Conservation (phyloP, 176 grass and related monocot genomes). For the Oryza nivara region DNA sequence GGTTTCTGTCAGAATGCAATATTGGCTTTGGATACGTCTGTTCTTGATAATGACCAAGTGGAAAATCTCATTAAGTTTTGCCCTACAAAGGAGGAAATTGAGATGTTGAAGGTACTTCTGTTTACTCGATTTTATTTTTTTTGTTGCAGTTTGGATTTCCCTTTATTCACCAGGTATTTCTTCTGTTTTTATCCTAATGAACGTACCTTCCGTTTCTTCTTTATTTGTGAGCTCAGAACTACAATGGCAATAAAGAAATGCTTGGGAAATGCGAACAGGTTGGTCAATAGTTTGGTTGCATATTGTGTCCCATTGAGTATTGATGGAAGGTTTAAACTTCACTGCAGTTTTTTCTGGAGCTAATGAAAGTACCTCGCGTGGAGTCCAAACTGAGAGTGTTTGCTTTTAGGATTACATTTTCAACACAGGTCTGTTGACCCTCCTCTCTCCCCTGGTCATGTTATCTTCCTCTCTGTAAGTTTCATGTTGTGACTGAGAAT, state of each 20-base stretch:
- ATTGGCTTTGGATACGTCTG: conserved; percentile 79
- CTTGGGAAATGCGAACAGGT: conserved; percentile 99
- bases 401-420: conserved; percentile 94
- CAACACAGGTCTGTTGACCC: conserved; percentile 62
- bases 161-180: conserved; percentile 14
- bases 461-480: conserved; percentile 30
- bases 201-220: background rate
- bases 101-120: conserved; percentile 84
- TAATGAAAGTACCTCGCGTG: conserved; percentile 96
- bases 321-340: conserved; percentile 41
- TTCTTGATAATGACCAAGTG: conserved; percentile 97
- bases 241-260: conserved; percentile 87
- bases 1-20: conserved; percentile 67
- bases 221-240: conserved; percentile 55
- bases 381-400: conserved; percentile 98
- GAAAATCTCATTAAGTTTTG: conserved; percentile 99
- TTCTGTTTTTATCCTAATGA: conserved; percentile 31
- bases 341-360: conserved; percentile 89
- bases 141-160: conserved; percentile 12
- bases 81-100: conserved; percentile 96
- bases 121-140: conserved; percentile 23
- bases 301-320: conserved; percentile 10
- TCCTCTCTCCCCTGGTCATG: background rate
- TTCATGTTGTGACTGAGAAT: conserved; percentile 29
- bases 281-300: conserved; percentile 41